A percentile compares a stretch with the other conserved stretches of the same genome.
These are phyloP conservation scores for Candida arabinofermentans DNA, from an alignment of 805 yeast species.

Conservation along the genomic window DNA sequence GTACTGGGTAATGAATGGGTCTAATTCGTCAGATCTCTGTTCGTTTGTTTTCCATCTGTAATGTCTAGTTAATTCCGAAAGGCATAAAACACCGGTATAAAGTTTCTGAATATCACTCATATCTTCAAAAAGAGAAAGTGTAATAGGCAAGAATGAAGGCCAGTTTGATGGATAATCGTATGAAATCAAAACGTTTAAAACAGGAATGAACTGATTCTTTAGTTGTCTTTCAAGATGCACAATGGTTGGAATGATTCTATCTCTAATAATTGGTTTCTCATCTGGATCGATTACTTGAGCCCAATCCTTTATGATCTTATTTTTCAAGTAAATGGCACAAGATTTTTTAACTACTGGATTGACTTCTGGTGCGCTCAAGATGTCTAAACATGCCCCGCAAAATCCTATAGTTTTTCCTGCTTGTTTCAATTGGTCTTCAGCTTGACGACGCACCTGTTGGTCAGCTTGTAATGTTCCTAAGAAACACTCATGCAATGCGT, in stretches of 20 bases:
- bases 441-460: slow-evolving; percentile 54
- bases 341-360: slow-evolving; percentile 62
- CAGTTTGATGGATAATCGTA: slow-evolving; percentile 40
- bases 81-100: slow-evolving; percentile 70
- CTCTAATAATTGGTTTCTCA: slow-evolving; percentile 72
- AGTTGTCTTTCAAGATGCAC: slow-evolving; percentile 41
- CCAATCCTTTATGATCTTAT: slow-evolving; percentile 70
- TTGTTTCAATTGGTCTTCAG: slow-evolving; percentile 62
- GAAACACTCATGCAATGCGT: slow-evolving; percentile 67
- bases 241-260: slow-evolving; percentile 62
- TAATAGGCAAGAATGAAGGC: slow-evolving; percentile 52
- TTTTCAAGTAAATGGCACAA: slow-evolving; percentile 85
- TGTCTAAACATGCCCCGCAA: slow-evolving; percentile 76
- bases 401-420: slow-evolving; percentile 66
- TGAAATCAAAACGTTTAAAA: slow-evolving; percentile 47
- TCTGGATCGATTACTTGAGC: slow-evolving; percentile 49
- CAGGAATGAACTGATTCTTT: slow-evolving; percentile 47
- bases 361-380: slow-evolving; percentile 51
- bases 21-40: slow-evolving; percentile 48
- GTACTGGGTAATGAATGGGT: slow-evolving; percentile 52
- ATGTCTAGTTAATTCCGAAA: slow-evolving; percentile 69
- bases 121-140: slow-evolving; percentile 41
- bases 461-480: slow-evolving; percentile 74
- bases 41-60: slow-evolving; percentile 73
- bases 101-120: slow-evolving; percentile 37